Base-by-base conservation (phyloP, 805 yeast genomes). In the Pichia phayaonensis region DNA sequence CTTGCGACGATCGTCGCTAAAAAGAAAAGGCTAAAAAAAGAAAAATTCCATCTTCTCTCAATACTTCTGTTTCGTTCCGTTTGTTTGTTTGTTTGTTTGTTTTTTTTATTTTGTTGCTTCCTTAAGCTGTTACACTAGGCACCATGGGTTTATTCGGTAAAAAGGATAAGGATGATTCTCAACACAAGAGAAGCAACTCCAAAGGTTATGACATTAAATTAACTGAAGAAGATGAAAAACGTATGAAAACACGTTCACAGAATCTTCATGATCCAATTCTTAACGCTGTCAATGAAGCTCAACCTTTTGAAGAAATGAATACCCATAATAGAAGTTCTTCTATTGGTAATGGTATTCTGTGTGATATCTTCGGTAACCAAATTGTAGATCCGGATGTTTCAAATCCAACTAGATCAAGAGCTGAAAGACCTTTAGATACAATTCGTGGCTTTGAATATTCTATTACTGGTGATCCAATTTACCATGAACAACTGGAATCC, bases 371-470 rank as follows among this genome's bases (percentile, higher is more conserved):
- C 66, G 99, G 99, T 21, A 78, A 79, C 52, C 80, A 84, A 8
- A 94, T 94, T 61, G 64, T 63, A 3, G 80, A 80, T 56, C 86
- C 95, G 8, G 99, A 94, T 65, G 75, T 85, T 58, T 88, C 96
- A 39, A 94, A 94, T 64, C 99, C 99, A 27, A 83, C 97, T 8
- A 79, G 99, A 61, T 71, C 86, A 21, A 80, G 99, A 68, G 92
- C 90, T 66, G 99, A 94, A 70, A 80, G 99, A 61, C 99, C 99
- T 4, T 72, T 94, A 61, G 99, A 95, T 67, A 94, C 99, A 2
- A 90, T 94, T 61, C 77, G 98, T 59, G 76, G 87, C 6, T 94
- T 94, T 68, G 98, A 94, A 72, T 94, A 84, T 64, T 83, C 97
- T 39, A 90, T 94, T 56, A 88, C 96, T 8, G 96, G 96, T 47